Conservation (phyloP, 106 monocot species). For the Cymbidium sinense region DNA sequence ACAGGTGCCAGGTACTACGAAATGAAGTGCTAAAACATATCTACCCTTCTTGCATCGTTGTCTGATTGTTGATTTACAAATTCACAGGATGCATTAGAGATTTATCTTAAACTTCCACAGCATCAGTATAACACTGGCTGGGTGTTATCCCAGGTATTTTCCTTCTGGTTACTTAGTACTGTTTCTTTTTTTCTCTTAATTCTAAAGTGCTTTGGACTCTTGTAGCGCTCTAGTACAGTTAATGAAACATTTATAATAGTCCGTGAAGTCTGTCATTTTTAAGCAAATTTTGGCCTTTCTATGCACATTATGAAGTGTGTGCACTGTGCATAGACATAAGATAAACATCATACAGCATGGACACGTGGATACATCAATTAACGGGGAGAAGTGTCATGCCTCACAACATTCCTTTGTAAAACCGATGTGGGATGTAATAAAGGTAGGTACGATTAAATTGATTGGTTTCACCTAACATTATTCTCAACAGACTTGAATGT, state of each 20-base stretch:
- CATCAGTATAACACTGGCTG: constrained; percentile 92
- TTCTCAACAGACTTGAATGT: too few species aligned
- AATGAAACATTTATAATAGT: not conserved
- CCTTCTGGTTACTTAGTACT: not conserved
- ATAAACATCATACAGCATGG: too few species aligned
- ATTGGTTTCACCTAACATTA: too few species aligned
- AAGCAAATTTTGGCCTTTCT: too few species aligned
- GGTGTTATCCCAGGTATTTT: constrained; percentile 84
- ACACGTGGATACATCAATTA: too few species aligned
- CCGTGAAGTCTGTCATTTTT: too few species aligned
- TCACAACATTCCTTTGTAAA: too few species aligned
- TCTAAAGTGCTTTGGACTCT: not conserved
- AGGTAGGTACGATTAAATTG: too few species aligned
- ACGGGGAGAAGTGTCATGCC: too few species aligned
- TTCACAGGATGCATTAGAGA: constrained; percentile 79
- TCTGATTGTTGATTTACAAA: not conserved
- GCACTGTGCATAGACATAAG: too few species aligned
- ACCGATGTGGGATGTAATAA: too few species aligned
- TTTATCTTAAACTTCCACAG: constrained; percentile 74
- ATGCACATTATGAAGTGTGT: too few species aligned
- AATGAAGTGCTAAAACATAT: not conserved
- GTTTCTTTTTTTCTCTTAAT: constrained; percentile 1
- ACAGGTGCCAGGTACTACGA: constrained; percentile 67
- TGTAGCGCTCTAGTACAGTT: not conserved
- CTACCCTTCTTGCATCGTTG: not conserved